phyloP scores from a whole-genome alignment of 1,284 basidiomycete species.

The Porodaedalea pini region DNA sequence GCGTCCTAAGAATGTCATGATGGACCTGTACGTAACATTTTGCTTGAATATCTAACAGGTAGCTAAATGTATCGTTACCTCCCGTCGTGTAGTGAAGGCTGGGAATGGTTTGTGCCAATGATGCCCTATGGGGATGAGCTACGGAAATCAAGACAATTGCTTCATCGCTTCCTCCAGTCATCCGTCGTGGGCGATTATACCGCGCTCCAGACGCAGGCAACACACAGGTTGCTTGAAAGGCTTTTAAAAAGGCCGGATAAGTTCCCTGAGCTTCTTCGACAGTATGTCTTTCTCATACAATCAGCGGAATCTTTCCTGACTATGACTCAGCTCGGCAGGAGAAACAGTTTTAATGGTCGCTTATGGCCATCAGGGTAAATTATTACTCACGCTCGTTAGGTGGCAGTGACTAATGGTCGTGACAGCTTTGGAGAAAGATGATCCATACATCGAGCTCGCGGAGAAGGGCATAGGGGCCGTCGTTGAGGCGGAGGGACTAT shows the following conservation, averaged over 20 bases:
- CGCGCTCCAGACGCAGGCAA: neutral
- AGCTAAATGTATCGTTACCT: too few species aligned
- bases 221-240: neutral
- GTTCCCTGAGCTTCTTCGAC: neutral
- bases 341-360: constrained; percentile 8
- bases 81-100: neutral
- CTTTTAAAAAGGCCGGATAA: constrained; percentile 1
- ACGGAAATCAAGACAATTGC: neutral
- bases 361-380: constrained; percentile 16
- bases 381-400: neutral
- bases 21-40: neutral
- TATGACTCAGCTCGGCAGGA: constrained; percentile 11
- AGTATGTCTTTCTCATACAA: neutral
- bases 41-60: too few species aligned
- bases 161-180: constrained; percentile 6
- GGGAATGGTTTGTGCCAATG: neutral
- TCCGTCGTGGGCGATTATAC: neutral
- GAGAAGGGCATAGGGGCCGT: constrained; percentile 13
- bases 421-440: constrained; percentile 8
- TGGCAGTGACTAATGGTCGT: too few species aligned
- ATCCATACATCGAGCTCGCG: constrained; percentile 20
- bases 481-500: constrained; percentile 9
- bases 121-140: constrained; percentile 13
- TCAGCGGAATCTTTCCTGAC: neutral
- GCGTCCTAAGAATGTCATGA: too few species aligned